Evolutionary conservation across 129 eudicot genomes (phyloP).

Genomic region (Chrysanthemum lavandulifolium): DNA sequence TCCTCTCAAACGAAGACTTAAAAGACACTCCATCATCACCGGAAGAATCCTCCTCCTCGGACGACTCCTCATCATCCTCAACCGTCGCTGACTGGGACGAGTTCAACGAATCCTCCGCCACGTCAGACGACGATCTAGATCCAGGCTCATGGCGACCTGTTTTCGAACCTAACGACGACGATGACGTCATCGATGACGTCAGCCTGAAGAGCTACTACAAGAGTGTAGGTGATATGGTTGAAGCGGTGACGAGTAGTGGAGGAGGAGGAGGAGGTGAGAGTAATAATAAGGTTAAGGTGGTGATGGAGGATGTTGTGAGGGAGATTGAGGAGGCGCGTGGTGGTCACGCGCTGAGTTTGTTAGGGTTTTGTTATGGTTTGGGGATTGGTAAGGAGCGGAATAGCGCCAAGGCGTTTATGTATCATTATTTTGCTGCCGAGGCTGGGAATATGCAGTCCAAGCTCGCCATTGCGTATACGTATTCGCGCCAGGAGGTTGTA

Average conservation of each 20-base stretch:
- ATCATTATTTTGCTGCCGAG: constrained; percentile 70
- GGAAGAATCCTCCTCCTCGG: constrained; percentile 13
- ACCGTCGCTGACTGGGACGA: constrained; percentile 68
- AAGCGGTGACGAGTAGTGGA: constrained; percentile 25
- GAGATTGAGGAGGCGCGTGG: constrained; percentile 63
- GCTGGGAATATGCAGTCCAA: constrained; percentile 81
- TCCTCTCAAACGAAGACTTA: constrained; percentile 84
- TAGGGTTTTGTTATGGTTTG: constrained; percentile 68
- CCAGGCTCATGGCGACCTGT: constrained; percentile 89
- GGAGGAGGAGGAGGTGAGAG: constrained; percentile 46
- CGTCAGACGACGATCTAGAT: constrained; percentile 68
- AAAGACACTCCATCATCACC: constrained; percentile 40
- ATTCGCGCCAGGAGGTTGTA: constrained; percentile 81
- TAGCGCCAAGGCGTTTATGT: constrained; percentile 71
- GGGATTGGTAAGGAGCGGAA: constrained; percentile 64
- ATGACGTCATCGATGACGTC: not conserved
- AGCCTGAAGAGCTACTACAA: too few relatives aligned
- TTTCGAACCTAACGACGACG: constrained; percentile 50
- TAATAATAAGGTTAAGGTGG: not conserved
- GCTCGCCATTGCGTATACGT: constrained; percentile 78
- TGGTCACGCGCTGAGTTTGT: constrained; percentile 60
- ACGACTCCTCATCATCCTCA: not conserved
- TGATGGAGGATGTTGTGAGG: constrained; percentile 57
- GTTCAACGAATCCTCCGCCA: constrained; percentile 59
- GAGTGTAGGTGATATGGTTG: constrained; percentile 46